phyloP scores from a whole-genome alignment of 2,329 filamentous ascomycete genomes.

The Beauveria bassiana region DNA sequence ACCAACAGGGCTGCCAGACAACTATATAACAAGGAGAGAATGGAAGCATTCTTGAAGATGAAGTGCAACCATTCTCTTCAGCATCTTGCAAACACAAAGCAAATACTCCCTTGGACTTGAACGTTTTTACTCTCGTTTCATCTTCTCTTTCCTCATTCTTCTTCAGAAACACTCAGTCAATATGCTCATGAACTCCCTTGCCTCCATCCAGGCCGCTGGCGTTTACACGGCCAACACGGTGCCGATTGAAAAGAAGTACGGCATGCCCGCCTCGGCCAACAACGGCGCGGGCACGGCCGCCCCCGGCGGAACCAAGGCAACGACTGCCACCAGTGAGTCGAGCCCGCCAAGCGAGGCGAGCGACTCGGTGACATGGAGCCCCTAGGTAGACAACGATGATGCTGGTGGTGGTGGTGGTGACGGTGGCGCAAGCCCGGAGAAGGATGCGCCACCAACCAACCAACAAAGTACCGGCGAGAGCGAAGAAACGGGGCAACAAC shows the following conservation, averaged over 20 bases:
- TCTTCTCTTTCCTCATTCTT: neutral
- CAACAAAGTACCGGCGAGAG: no score
- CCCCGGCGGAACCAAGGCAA: no score
- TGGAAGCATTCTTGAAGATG: neutral
- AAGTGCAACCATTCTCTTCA: neutral
- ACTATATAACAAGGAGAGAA: neutral
- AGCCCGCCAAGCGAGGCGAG: neutral
- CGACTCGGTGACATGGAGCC: neutral
- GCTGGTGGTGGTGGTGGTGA: neutral
- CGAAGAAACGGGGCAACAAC: no score
- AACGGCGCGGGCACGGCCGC: neutral
- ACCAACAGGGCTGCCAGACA: neutral
- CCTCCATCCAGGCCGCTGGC: neutral
- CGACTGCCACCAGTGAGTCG: neutral
- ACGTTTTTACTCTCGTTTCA: neutral
- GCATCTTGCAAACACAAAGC: no score
- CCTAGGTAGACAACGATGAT: neutral
- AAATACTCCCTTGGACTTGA: no score
- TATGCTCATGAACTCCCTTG: constrained; percentile 1
- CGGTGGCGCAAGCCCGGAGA: neutral
- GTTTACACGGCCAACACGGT: neutral
- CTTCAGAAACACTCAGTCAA: neutral
- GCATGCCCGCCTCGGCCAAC: neutral
- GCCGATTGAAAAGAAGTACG: neutral
- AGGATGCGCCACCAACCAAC: neutral